phyloP scores from a whole-genome alignment of 1,284 basidiomycete genomes.

The Heimioporus retisporus region DNA sequence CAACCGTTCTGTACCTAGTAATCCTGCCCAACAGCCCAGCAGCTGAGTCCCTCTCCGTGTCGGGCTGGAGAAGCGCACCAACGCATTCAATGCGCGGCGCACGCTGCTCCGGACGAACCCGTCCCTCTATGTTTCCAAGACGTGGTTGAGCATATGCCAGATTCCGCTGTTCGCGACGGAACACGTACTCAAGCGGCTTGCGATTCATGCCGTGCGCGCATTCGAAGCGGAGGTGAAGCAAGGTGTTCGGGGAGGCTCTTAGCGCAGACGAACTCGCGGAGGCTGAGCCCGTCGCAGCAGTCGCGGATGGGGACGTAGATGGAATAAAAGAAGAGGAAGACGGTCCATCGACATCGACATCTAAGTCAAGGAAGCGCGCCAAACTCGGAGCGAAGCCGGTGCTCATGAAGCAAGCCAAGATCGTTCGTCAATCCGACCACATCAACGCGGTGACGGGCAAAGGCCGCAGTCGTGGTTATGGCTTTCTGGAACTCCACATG shows the following conservation, averaged over 20 bases:
- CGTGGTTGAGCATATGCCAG: slow-evolving; percentile 94
- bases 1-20: slow-evolving; percentile 57
- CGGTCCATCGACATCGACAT: slow-evolving; percentile 39
- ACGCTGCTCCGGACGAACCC: slow-evolving; percentile 91
- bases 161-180: slow-evolving; percentile 94
- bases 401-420: slow-evolving; percentile 88
- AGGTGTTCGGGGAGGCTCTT: slow-evolving; percentile 68
- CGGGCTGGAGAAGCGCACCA: slow-evolving; percentile 87
- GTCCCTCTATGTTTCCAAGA: slow-evolving; percentile 94
- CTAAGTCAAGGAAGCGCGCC: slow-evolving; percentile 54
- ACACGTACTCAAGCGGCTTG: slow-evolving; percentile 89
- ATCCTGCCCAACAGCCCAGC: slow-evolving; percentile 90
- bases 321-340: slow-evolving; percentile 45
- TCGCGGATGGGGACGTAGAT: slow-evolving; percentile 32
- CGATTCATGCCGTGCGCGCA: slow-evolving; percentile 81
- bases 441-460: slow-evolving; percentile 90
- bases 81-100: slow-evolving; percentile 86
- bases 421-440: slow-evolving; percentile 89
- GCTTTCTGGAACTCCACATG: slow-evolving; percentile 92
- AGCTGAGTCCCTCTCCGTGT: slow-evolving; percentile 73
- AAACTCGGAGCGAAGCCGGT: slow-evolving; percentile 45
- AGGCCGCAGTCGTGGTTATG: slow-evolving; percentile 93
- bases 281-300: slow-evolving; percentile 38
- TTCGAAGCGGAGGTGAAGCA: slow-evolving; percentile 87
- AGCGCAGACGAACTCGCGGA: slow-evolving; percentile 77